A percentile compares a stretch with the other conserved stretches of the same genome.
phyloP scores from a whole-genome alignment of 1,284 basidiomycete species.

The Cutaneotrichosporon sp. region DNA sequence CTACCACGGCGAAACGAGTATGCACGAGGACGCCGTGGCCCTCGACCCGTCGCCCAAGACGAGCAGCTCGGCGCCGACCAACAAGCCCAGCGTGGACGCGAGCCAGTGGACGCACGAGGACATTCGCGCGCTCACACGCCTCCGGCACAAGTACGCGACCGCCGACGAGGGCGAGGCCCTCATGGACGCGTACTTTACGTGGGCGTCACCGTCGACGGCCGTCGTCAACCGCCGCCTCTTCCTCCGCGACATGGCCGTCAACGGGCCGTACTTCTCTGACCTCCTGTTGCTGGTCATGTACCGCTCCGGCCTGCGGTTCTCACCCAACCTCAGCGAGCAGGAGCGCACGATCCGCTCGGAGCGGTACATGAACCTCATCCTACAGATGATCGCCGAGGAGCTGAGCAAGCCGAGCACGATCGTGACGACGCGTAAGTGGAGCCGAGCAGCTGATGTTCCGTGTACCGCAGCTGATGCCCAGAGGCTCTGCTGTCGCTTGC shows the following conservation, averaged over 20 bases:
- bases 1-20: slow-evolving; percentile 22
- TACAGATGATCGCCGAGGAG: slow-evolving; percentile 27
- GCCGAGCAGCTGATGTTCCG: background rate
- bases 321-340: slow-evolving; percentile 22
- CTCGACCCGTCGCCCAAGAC: slow-evolving; percentile 16
- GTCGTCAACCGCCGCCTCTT: slow-evolving; percentile 24
- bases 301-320: slow-evolving; percentile 26
- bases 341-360: slow-evolving; percentile 22
- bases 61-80: background rate
- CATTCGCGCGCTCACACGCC: slow-evolving; percentile 21
- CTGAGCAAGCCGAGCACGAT: slow-evolving; percentile 24
- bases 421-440: slow-evolving; percentile 18
- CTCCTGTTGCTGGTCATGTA: slow-evolving; percentile 30
- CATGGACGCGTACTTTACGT: slow-evolving; percentile 30
- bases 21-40: slow-evolving; percentile 20
- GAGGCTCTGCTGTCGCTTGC: slow-evolving; percentile 27
- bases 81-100: slow-evolving; percentile 14
- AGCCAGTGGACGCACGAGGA: slow-evolving; percentile 19
- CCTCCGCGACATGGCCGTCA: slow-evolving; percentile 30
- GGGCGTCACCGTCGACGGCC: slow-evolving; percentile 24
- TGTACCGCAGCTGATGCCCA: slow-evolving; percentile 6
- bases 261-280: slow-evolving; percentile 30
- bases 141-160: slow-evolving; percentile 28
- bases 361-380: slow-evolving; percentile 26
- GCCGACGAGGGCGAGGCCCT: slow-evolving; percentile 29